phyloP scores from a whole-genome alignment of 108 stramenopile species.

The Discostella stelligeroides region DNA sequence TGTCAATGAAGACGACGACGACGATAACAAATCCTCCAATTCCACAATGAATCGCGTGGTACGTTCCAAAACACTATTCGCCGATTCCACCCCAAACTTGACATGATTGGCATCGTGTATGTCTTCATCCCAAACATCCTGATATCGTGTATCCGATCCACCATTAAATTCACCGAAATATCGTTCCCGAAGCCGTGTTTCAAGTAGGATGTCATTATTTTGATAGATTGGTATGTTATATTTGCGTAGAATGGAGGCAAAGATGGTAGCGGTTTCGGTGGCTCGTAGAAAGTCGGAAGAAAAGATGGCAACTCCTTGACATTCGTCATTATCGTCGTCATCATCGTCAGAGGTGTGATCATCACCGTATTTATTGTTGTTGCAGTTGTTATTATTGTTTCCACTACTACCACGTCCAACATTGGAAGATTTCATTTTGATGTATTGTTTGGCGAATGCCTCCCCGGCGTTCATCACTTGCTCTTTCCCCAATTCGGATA shows the following conservation, averaged over 20 bases:
- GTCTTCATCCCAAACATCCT: constrained; percentile 84
- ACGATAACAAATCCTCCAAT: constrained; percentile 54
- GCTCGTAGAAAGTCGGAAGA: constrained; percentile 71
- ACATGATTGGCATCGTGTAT: constrained; percentile 55
- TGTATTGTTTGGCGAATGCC: constrained; percentile 37
- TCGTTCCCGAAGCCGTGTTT: constrained; percentile 79
- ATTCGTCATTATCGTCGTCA: constrained; percentile 10
- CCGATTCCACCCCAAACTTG: constrained; percentile 75
- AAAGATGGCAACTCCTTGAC: constrained; percentile 55
- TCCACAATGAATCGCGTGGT: constrained; percentile 57
- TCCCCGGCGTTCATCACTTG: constrained; percentile 74
- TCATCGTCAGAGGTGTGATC: too few species aligned
- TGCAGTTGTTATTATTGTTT: too few species aligned
- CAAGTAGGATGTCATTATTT: constrained; percentile 50
- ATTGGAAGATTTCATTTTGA: too few species aligned
- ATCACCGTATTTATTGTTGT: not conserved
- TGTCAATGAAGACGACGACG: not conserved
- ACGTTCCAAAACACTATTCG: constrained; percentile 69
- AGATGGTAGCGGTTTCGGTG: constrained; percentile 70
- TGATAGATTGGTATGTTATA: constrained; percentile 33
- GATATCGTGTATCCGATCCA: constrained; percentile 62
- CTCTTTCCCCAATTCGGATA: constrained; percentile 65
- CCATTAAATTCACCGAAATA: constrained; percentile 82
- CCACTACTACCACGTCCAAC: too few species aligned
- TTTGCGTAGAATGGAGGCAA: constrained; percentile 30